Evolutionary conservation across 2,329 filamentous ascomycete genomes (phyloP).

Genomic region (Pestalotiopsis sp.): DNA sequence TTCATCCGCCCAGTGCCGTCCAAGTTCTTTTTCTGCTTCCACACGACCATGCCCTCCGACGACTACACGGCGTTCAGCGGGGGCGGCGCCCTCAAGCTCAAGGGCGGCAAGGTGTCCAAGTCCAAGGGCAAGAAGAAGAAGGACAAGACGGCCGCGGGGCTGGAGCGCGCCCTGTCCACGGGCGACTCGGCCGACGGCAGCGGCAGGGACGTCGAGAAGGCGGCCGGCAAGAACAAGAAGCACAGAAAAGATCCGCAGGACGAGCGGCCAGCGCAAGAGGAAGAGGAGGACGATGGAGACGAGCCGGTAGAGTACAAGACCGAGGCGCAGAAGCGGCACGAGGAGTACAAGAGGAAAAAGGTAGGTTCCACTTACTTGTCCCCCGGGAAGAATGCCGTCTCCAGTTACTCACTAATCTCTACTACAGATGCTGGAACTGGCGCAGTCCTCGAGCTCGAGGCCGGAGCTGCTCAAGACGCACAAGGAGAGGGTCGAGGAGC

Average conservation of each 20-base stretch:
- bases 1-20: too few relatives aligned
- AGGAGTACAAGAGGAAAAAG: conserved; percentile 80
- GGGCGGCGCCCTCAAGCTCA: conserved; percentile 81
- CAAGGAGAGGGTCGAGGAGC: conserved; percentile 92
- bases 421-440: conserved; percentile 76
- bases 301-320: conserved; percentile 64
- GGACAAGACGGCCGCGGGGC: conserved; percentile 45
- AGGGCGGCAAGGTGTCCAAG: conserved; percentile 70
- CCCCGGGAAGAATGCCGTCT: background rate
- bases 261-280: conserved; percentile 29
- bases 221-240: conserved; percentile 20
- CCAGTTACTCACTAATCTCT: background rate
- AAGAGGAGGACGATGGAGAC: conserved; percentile 34
- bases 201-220: conserved; percentile 30
- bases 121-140: conserved; percentile 66
- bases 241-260: conserved; percentile 26
- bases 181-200: conserved; percentile 40
- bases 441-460: conserved; percentile 59
- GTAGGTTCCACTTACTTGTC: conserved; percentile 49
- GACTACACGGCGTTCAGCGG: conserved; percentile 70
- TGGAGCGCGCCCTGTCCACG: conserved; percentile 49
- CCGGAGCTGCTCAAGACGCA: conserved; percentile 93
- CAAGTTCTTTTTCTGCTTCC: background rate
- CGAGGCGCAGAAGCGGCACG: conserved; percentile 78
- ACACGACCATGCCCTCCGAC: conserved; percentile 64